phyloP scores from a whole-genome alignment of 2,329 filamentous ascomycete species.

The Penicillium sp. region DNA sequence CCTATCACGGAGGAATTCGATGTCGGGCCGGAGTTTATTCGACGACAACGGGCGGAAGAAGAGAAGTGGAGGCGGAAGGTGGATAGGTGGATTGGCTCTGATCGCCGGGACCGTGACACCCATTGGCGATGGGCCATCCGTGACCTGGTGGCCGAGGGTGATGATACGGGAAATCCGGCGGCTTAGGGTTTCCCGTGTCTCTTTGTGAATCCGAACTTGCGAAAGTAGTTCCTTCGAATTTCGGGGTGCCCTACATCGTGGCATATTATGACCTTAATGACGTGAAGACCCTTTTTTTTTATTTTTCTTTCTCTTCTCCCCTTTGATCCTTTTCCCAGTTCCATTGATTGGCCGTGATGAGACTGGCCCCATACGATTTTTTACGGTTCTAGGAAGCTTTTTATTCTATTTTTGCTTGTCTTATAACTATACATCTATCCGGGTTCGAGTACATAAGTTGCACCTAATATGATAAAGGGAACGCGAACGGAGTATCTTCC shows the following conservation, averaged over 20 bases:
- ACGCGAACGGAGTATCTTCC: neutral
- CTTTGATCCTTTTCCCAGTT: neutral
- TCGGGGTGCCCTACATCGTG: neutral
- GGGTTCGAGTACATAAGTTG: neutral
- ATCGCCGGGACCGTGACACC: constrained; percentile 44
- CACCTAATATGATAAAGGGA: neutral
- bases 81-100: constrained; percentile 70
- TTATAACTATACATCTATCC: constrained; percentile 16
- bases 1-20: constrained; percentile 95
- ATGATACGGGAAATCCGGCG: constrained; percentile 11
- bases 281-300: constrained; percentile 8
- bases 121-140: constrained; percentile 73
- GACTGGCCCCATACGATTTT: constrained; percentile 14
- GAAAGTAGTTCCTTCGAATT: neutral
- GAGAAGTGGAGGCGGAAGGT: constrained; percentile 85
- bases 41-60: constrained; percentile 85
- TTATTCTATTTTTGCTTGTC: neutral
- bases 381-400: constrained; percentile 9
- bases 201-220: neutral
- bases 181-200: neutral
- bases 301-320: neutral
- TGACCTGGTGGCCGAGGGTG: constrained; percentile 39
- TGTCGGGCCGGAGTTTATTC: constrained; percentile 88
- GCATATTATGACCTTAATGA: constrained; percentile 21
- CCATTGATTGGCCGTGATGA: constrained; percentile 15